These are phyloP conservation scores for Lepidium aucheri DNA, from an alignment of 345 rosid species.

Conservation along the genomic window DNA sequence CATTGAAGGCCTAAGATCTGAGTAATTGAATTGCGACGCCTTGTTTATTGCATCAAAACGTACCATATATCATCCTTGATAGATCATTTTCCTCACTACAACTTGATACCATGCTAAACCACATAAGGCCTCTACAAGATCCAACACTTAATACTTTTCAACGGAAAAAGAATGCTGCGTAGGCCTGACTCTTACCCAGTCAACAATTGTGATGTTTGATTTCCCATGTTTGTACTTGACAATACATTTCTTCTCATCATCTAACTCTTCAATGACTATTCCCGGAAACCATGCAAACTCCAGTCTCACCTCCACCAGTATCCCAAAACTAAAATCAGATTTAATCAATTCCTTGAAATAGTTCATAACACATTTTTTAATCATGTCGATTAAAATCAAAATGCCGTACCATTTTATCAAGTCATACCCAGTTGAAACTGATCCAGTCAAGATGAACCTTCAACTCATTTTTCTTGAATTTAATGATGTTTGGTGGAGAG, in stretches of 20 bases:
- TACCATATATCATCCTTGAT: not conserved
- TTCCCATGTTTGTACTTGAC: not conserved
- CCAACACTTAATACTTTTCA: not conserved
- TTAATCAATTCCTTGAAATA: not conserved
- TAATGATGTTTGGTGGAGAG: slow-evolving; percentile 35
- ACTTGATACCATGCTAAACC: not conserved
- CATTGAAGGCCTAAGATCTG: not conserved
- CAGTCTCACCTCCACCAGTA: not conserved
- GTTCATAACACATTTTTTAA: not conserved
- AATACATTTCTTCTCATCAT: not conserved
- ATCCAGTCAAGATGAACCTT: slow-evolving; percentile 42
- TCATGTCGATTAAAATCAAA: not conserved
- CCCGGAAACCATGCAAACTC: not conserved
- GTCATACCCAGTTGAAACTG: slow-evolving; percentile 36
- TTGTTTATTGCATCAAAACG: not conserved
- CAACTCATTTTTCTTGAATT: slow-evolving; percentile 30
- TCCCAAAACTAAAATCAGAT: not conserved
- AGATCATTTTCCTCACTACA: not conserved
- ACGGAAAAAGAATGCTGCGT: not conserved
- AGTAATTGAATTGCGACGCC: not conserved
- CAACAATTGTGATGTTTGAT: not conserved
- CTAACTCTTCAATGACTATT: not conserved
- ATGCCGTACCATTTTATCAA: slow-evolving; percentile 22
- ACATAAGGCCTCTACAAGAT: not conserved
- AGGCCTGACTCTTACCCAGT: not conserved